Percentiles rank a stretch among this genome's conserved stretches.
Conservation (phyloP, 306 rosid species). For the Geum urbanum region DNA sequence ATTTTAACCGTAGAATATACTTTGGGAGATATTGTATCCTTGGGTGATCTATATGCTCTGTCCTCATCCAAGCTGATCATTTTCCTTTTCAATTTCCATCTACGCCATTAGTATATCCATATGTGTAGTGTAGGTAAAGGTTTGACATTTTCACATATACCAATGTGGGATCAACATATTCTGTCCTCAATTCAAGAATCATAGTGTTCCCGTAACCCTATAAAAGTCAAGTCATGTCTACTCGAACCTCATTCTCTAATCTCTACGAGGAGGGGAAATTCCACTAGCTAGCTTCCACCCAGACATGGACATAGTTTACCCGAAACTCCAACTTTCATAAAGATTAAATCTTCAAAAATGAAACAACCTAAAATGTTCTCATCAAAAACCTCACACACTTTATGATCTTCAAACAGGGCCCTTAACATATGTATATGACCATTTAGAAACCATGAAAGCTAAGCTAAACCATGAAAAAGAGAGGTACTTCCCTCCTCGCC, state of each 20-base stretch:
- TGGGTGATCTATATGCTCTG: too few species aligned
- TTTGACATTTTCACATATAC: too few species aligned
- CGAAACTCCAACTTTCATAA: background rate
- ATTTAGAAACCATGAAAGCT: background rate
- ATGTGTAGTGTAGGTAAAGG: too few species aligned
- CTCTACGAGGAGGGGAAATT: background rate
- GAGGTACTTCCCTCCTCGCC: background rate
- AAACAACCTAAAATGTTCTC: background rate
- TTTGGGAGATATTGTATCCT: too few species aligned
- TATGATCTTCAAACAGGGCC: background rate
- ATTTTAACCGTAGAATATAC: too few species aligned
- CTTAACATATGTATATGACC: background rate
- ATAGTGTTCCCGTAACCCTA: background rate
- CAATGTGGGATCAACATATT: too few species aligned
- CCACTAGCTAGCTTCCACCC: background rate
- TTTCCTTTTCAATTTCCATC: too few species aligned
- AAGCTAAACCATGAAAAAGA: background rate
- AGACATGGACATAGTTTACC: background rate
- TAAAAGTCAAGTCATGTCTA: background rate
- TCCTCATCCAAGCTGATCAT: too few species aligned
- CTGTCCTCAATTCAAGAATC: background rate
- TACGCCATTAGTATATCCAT: too few species aligned
- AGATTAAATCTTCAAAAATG: background rate
- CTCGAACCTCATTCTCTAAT: slow-evolving; percentile 5
- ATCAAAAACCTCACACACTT: background rate